phyloP scores from a whole-genome alignment of 371 early-diverging fungal genomes.

The Syncephalastrum sp. region DNA sequence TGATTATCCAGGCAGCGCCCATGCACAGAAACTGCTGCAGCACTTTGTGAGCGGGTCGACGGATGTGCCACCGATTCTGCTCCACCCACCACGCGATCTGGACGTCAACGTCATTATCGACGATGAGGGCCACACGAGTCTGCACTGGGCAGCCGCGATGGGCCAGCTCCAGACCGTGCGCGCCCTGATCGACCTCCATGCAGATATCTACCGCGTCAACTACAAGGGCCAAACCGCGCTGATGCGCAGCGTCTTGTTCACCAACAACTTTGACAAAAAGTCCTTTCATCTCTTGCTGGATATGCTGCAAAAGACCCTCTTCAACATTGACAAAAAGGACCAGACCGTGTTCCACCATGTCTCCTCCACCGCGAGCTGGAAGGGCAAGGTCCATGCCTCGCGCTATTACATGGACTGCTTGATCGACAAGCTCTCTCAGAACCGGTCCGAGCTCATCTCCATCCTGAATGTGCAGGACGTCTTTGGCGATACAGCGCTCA shows the following conservation, averaged over 20 bases:
- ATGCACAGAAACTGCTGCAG: slow-evolving; percentile 46
- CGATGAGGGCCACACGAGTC: slow-evolving; percentile 90
- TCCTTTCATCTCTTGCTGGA: slow-evolving; percentile 78
- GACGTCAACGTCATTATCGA: slow-evolving; percentile 88
- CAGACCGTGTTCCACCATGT: slow-evolving; percentile 94
- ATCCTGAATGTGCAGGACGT: slow-evolving; percentile 85
- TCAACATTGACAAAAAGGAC: slow-evolving; percentile 74
- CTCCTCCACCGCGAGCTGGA: slow-evolving; percentile 72
- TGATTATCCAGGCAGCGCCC: slow-evolving; percentile 15
- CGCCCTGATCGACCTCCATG: slow-evolving; percentile 72
- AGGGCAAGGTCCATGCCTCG: slow-evolving; percentile 75
- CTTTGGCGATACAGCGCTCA: slow-evolving; percentile 90
- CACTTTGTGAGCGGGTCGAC: slow-evolving; percentile 62
- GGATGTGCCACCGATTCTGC: slow-evolving; percentile 52
- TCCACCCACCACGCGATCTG: slow-evolving; percentile 55
- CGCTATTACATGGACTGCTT: slow-evolving; percentile 89
- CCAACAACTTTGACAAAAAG: slow-evolving; percentile 85
- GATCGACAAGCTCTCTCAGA: slow-evolving; percentile 60
- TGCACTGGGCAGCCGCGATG: slow-evolving; percentile 97
- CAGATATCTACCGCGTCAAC: slow-evolving; percentile 74
- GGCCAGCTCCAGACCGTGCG: slow-evolving; percentile 77
- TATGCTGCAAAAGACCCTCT: slow-evolving; percentile 74
- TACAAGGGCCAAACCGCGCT: slow-evolving; percentile 87
- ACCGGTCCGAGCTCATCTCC: slow-evolving; percentile 59
- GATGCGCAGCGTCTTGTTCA: slow-evolving; percentile 85